Conservation (phyloP, 2,329 filamentous ascomycete species). For the Penicillium sp. region DNA sequence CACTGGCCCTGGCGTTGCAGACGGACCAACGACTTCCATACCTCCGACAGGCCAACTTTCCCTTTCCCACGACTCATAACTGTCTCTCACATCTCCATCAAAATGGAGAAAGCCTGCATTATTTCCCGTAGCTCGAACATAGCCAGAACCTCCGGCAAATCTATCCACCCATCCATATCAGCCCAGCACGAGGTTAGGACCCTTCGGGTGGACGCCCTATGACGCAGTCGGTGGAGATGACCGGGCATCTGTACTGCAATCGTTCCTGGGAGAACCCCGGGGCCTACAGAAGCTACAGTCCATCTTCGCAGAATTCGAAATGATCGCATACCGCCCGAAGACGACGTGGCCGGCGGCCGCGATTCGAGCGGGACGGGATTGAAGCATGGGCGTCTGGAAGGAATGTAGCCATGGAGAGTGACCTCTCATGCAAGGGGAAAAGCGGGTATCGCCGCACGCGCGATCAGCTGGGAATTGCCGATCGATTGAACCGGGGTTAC, state of each 20-base stretch:
- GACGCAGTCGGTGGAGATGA: slow-evolving; percentile 26
- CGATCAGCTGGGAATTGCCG: slow-evolving; percentile 14
- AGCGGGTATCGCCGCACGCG: slow-evolving; percentile 12
- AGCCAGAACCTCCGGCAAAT: slow-evolving; percentile 5
- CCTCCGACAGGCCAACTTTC: not conserved
- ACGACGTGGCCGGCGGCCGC: not conserved
- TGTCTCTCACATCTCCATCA: not conserved
- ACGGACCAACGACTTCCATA: not conserved
- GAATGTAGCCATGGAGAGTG: not conserved
- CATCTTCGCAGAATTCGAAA: not conserved
- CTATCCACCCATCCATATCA: slow-evolving; percentile 21
- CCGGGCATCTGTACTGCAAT: not conserved
- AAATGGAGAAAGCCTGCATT: not conserved
- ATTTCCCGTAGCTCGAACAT: slow-evolving; percentile 6
- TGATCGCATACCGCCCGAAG: slow-evolving; percentile 17
- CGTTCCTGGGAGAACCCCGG: not conserved
- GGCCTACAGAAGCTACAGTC: not conserved
- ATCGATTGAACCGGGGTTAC: slow-evolving; percentile 21
- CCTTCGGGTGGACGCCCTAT: slow-evolving; percentile 16
- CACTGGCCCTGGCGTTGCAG: not conserved
- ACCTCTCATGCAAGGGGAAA: slow-evolving; percentile 24
- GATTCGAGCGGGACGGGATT: not conserved
- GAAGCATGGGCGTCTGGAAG: not conserved
- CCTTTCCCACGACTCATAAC: not conserved
- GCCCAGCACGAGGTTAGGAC: slow-evolving; percentile 9